phyloP scores from a whole-genome alignment of 192 early-diverging fungal genomes.

The Coemansia sp. region DNA sequence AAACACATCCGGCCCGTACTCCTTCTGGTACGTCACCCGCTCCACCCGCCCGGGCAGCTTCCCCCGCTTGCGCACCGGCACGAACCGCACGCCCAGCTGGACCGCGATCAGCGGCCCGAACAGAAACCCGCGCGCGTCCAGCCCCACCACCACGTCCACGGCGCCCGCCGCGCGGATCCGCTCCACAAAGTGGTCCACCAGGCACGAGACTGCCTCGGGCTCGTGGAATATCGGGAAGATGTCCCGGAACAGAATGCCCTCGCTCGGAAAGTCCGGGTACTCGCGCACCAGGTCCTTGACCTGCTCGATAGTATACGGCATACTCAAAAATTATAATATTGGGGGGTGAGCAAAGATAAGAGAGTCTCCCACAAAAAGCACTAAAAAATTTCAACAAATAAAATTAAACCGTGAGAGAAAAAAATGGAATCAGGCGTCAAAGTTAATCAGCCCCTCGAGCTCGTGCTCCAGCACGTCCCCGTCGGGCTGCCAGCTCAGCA shows the following conservation, averaged over 20 bases:
- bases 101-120: slow-evolving; percentile 90
- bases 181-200: slow-evolving; percentile 84
- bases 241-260: slow-evolving; percentile 96
- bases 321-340: slow-evolving; percentile 6
- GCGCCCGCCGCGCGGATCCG: slow-evolving; percentile 68
- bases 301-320: slow-evolving; percentile 50
- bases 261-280: slow-evolving; percentile 77
- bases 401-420: slow-evolving; percentile 1
- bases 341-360: background rate
- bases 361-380: too few relatives aligned
- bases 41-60: slow-evolving; percentile 86
- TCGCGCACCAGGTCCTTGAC: slow-evolving; percentile 52
- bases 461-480: slow-evolving; percentile 43
- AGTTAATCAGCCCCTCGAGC: slow-evolving; percentile 53
- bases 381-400: background rate
- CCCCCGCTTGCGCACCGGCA: slow-evolving; percentile 92
- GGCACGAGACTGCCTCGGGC: slow-evolving; percentile 86
- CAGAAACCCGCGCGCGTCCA: slow-evolving; percentile 98
- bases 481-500: slow-evolving; percentile 37
- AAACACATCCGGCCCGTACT: slow-evolving; percentile 95
- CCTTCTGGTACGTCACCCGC: slow-evolving; percentile 80
- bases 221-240: slow-evolving; percentile 97
- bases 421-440: slow-evolving; percentile 27
- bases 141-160: slow-evolving; percentile 89
- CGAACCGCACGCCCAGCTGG: slow-evolving; percentile 87